Percentiles rank a stretch among this genome's conserved stretches.
These are phyloP conservation scores for Globisporangium irregulare DNA, from an alignment of 352 stramenopile species.

Conservation along the genomic window DNA sequence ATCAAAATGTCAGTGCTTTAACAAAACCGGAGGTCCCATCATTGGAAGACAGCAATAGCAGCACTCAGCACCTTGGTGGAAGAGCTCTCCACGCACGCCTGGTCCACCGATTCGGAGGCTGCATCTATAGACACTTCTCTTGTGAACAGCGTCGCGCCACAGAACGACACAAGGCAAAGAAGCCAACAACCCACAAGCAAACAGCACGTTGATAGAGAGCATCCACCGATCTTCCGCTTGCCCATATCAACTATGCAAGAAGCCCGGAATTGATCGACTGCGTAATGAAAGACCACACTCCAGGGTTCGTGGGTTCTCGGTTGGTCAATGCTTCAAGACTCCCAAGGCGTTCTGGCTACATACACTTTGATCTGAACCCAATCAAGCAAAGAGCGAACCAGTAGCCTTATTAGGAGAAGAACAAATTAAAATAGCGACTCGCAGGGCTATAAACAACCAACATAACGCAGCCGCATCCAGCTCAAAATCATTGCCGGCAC, in stretches of 20 bases:
- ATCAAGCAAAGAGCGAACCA: neutral
- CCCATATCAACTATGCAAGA: neutral
- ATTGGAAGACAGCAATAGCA: neutral
- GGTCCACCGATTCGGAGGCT: neutral
- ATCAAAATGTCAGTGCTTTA: neutral
- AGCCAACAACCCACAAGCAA: neutral
- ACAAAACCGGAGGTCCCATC: neutral
- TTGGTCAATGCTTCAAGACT: neutral
- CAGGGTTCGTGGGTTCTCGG: neutral
- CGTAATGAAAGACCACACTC: neutral
- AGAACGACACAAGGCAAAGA: neutral
- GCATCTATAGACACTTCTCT: slow-evolving; percentile 8
- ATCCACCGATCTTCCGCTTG: neutral
- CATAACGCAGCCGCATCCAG: neutral
- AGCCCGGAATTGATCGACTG: neutral
- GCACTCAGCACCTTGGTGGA: neutral
- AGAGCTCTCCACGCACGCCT: neutral
- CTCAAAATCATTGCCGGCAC: neutral
- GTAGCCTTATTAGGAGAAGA: neutral
- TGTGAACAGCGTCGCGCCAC: neutral
- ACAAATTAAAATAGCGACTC: slow-evolving; percentile 7
- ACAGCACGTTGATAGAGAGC: neutral
- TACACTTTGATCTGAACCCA: neutral
- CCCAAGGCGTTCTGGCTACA: neutral
- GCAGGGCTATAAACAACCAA: neutral